These are phyloP conservation scores for Tricholoma terreum DNA, from an alignment of 768 basidiomycete genomes.

Conservation along the genomic window DNA sequence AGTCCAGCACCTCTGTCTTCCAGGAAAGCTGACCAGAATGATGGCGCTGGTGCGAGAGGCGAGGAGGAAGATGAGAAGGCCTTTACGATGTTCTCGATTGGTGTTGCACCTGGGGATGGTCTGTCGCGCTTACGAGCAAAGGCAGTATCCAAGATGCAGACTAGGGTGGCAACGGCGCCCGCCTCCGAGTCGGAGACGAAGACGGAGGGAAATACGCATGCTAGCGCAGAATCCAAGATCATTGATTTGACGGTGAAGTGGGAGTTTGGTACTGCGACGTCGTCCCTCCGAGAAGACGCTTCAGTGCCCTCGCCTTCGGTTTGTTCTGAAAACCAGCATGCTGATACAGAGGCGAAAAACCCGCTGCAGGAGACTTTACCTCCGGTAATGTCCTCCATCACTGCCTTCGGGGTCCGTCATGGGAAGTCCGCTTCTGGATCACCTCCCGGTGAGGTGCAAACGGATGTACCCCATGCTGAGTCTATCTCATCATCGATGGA, in stretches of 20 bases:
- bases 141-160: slow-evolving; percentile 21
- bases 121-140: slow-evolving; percentile 32
- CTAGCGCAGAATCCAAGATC: slow-evolving; percentile 15
- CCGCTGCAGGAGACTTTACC: not conserved
- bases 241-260: slow-evolving; percentile 43
- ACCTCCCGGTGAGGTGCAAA: not conserved
- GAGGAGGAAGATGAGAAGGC: slow-evolving; percentile 24
- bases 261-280: slow-evolving; percentile 54
- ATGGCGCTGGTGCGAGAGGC: not conserved
- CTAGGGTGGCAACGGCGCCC: slow-evolving; percentile 10
- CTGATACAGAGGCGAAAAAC: not conserved
- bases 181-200: slow-evolving; percentile 3
- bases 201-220: slow-evolving; percentile 1
- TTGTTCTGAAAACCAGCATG: not conserved
- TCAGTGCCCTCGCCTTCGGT: not conserved
- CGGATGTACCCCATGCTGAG: not conserved
- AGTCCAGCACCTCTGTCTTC: slow-evolving; percentile 14
- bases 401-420: not conserved
- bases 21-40: not conserved
- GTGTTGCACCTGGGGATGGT: slow-evolving; percentile 29
- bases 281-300: not conserved
- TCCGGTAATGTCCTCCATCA: not conserved
- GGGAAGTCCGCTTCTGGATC: not conserved
- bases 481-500: not conserved
- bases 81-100: slow-evolving; percentile 42